Conservation (phyloP, 1,284 basidiomycete species). For the Ceratobasidium sp. region DNA sequence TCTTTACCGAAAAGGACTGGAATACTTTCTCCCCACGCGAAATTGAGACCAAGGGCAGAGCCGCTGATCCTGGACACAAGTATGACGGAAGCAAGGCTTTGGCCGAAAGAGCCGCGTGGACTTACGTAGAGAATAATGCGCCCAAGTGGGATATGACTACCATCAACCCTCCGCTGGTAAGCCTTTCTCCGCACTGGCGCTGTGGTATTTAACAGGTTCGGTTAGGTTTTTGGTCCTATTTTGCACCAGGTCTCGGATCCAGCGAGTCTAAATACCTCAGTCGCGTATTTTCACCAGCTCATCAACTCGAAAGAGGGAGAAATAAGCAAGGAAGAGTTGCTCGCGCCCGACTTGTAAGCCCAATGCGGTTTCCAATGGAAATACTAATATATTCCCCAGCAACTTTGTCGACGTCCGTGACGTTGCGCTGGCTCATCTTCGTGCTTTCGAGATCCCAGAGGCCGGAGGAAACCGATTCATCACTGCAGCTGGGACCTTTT, state of each 20-base stretch:
- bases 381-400: not conserved
- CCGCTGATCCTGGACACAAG: slow-evolving; percentile 53
- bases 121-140: slow-evolving; percentile 64
- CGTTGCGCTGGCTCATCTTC: slow-evolving; percentile 63
- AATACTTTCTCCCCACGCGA: slow-evolving; percentile 63
- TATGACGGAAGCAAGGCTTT: slow-evolving; percentile 71
- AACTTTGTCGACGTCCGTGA: slow-evolving; percentile 64
- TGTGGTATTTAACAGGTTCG: not conserved
- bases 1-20: slow-evolving; percentile 62
- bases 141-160: slow-evolving; percentile 45
- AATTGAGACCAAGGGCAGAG: slow-evolving; percentile 61
- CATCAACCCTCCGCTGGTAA: slow-evolving; percentile 46
- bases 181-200: slow-evolving; percentile 32
- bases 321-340: slow-evolving; percentile 10
- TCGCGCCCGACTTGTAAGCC: slow-evolving; percentile 33
- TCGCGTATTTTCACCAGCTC: slow-evolving; percentile 21
- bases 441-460: slow-evolving; percentile 59
- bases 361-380: not conserved
- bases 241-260: slow-evolving; percentile 27
- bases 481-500: slow-evolving; percentile 49
- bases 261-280: slow-evolving; percentile 25
- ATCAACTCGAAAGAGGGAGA: slow-evolving; percentile 6
- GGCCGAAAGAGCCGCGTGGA: slow-evolving; percentile 69
- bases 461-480: slow-evolving; percentile 69
- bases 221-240: slow-evolving; percentile 52